Evolutionary conservation across 305 asterid species (phyloP), one percentile per base, ranked within the genome.

Genomic region (Solanum hybrid): DNA sequence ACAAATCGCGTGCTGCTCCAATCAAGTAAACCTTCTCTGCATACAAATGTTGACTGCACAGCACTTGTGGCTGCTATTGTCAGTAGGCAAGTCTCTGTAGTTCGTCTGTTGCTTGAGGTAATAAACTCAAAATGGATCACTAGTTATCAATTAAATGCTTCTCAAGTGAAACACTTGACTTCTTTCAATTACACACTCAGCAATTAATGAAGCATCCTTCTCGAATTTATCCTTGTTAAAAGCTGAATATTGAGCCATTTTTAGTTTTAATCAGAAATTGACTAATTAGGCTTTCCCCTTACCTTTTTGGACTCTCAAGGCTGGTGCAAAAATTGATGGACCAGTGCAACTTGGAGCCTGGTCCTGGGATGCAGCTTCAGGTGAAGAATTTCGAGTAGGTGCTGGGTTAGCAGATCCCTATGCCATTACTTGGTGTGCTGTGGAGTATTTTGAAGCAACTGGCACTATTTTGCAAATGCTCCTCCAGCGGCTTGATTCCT

Each of bases 351-450:
- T 96, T 60, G 98, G 98, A 89, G 96, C 97, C 87, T 95, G 98
- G 98, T 95, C 96, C 78, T 95, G 98, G 98, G 98, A 96, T 92
- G 90, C 91, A 87, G 94, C 94, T 90, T 90, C 97, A 78, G 97
- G 97, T 29, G 98, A 96, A 91, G 98, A 96, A 91, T 90, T 90
- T 72, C 93, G 98, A 81, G 98, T 96, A 32, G 98, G 98, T 87
- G 98, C 98, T 75, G 98, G 98, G 60, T 93, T 96, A 34, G 97
- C 96, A 26, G 98, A 96, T 91, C 96, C 98, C 89, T 95, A 94
- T 91, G 94, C 95, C 35, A 88, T 95, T 88, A 92, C 95, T 77
- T 96, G 98, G 98, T 96, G 98, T 77, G 98, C 98, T 14, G 96
- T 95, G 88, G 98, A 95, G 91, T 96, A 95, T 91, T 96, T 93